A percentile compares a stretch with the other conserved stretches of the same genome.
Evolutionary conservation across 2,329 filamentous ascomycete species (phyloP).

Genomic region (Bipolaris zeicola): DNA sequence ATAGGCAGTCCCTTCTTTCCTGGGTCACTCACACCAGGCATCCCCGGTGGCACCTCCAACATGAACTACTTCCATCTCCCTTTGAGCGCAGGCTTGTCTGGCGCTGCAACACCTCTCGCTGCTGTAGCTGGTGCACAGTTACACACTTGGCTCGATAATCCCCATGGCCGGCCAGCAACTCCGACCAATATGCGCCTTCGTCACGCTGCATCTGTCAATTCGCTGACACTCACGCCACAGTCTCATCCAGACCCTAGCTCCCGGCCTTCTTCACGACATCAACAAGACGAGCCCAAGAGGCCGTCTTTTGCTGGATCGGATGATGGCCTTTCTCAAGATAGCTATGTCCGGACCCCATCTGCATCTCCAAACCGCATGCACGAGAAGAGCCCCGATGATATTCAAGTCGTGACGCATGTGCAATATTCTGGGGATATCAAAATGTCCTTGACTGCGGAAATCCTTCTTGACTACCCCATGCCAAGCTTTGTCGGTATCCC

Average conservation of each 20-base stretch:
- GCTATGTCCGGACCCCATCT: constrained; percentile 38
- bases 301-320: constrained; percentile 37
- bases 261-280: constrained; percentile 53
- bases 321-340: constrained; percentile 35
- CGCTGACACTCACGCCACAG: constrained; percentile 53
- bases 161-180: constrained; percentile 40
- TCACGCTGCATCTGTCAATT: constrained; percentile 52
- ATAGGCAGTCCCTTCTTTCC: constrained; percentile 47
- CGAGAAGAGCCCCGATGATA: constrained; percentile 80
- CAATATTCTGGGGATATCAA: constrained; percentile 86
- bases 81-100: constrained; percentile 71
- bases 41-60: constrained; percentile 73
- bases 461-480: constrained; percentile 97
- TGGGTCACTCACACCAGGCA: constrained; percentile 61
- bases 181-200: constrained; percentile 44
- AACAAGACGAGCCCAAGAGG: constrained; percentile 37
- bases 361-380: constrained; percentile 61
- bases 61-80: constrained; percentile 84
- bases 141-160: constrained; percentile 56
- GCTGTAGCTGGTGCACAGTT: constrained; percentile 76
- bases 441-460: constrained; percentile 90
- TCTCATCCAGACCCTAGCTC: constrained; percentile 53
- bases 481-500: constrained; percentile 96
- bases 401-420: constrained; percentile 91
- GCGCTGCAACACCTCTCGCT: constrained; percentile 78